Evolutionary conservation across 768 basidiomycete genomes (phyloP).

Genomic region (Amanita pallidorosea): DNA sequence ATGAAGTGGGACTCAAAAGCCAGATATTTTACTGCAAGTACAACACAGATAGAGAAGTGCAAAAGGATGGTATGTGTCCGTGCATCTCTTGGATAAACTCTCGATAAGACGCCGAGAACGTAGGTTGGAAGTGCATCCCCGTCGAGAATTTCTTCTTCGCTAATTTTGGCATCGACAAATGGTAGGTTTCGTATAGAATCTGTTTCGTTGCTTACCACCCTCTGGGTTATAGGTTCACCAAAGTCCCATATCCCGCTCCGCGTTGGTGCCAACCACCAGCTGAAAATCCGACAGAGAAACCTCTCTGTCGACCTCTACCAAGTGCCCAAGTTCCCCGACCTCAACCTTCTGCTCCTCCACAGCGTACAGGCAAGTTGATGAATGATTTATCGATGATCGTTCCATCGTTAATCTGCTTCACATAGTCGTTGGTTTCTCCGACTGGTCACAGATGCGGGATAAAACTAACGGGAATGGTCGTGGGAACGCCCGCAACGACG

Average conservation of each 20-base stretch:
- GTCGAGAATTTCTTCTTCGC: constrained; percentile 33
- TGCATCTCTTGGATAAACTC: not conserved
- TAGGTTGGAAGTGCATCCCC: constrained; percentile 42
- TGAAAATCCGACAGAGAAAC: not conserved
- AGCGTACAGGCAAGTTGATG: not conserved
- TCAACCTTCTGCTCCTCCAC: not conserved
- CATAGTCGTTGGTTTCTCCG: not conserved
- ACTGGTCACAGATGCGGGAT: not conserved
- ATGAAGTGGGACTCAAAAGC: constrained; percentile 25
- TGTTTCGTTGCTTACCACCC: not conserved
- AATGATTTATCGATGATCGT: not conserved
- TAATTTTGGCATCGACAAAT: constrained; percentile 21
- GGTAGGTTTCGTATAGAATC: constrained; percentile 14
- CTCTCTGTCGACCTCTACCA: constrained; percentile 1
- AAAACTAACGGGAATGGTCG: too few species aligned
- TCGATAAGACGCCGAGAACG: not conserved
- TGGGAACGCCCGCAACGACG: not conserved
- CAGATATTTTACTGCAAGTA: constrained; percentile 35
- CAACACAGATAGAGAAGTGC: constrained; percentile 26
- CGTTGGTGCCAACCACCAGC: not conserved
- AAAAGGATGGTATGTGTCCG: constrained; percentile 36
- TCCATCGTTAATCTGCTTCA: not conserved
- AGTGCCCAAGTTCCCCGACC: not conserved
- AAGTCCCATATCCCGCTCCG: not conserved
- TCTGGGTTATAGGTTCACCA: not conserved